Evolutionary conservation across 352 stramenopile species (phyloP), one percentile per base, ranked within the genome.

Genomic region (Pythium periplocum): DNA sequence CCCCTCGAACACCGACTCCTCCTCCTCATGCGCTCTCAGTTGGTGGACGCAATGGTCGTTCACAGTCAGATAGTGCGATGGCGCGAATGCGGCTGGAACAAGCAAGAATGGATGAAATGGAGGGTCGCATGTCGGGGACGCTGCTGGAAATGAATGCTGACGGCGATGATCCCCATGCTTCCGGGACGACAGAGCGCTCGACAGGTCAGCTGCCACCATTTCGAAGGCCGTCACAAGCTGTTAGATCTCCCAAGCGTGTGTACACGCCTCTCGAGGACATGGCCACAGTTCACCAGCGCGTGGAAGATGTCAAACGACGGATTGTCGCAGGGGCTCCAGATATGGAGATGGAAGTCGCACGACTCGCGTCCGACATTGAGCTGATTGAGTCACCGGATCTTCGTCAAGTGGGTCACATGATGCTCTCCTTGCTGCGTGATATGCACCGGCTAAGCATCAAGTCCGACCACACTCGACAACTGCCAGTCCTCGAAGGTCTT

Each of bases 401-500:
- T 4, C 68, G 65, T 6, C 45, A 68, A 48, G 61, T 84, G 6
- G 77, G 72, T 4, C 45, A 61, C 8, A 66, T 62, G 17, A 79
- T 87, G 74, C 58, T 87, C 7, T 69, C 63, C n/a, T 51, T 87
- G 4, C 61, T 87, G 51, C 69, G 64, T 11, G 74, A 87, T 37
- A 73, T 87, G 64, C 67, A 82, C 17, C 69, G 68, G 0, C 53
- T 85, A 43, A 63, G 70, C 26, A 47, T 77, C 33, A 68, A 68
- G 37, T 64, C 63, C 0, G 63, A 78, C 34, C 39, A 59, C 4
- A 52, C 55, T 4, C 56, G 62, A 34, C 66, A 71, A 11, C 41
- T 89, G 31, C 78, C 78, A 3, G 57, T 79, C 26, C 59, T 89
- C 12, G 75, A 89, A 61, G 78, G 78, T n/a, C 62, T 78, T 48